Evolutionary conservation across 495 filamentous ascomycete species (phyloP), one percentile per base, ranked within the genome.

Genomic region (Letharia lupina): DNA sequence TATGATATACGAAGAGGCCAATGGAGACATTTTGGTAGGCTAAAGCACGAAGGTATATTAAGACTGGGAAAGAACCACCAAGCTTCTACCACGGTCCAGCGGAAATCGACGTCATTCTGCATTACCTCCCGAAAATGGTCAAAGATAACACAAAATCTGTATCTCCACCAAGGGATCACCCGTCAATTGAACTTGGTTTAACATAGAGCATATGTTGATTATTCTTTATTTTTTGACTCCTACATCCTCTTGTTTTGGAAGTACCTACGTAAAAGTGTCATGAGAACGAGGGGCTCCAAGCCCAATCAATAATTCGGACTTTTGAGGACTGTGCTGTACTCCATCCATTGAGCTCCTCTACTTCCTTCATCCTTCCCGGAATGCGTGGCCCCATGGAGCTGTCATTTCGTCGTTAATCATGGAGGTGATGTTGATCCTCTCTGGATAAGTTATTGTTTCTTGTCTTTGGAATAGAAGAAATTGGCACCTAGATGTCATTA

Each of bases 401-500:
- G 11, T 2, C 15, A 35, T 35, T 1, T 18, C 13, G 28, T 1
- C 31, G 15, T 35, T 56, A 2, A 18, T 35, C 28, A 35, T 35
- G 13, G 31, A 10, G 15, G 8, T 16, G 8, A 15, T 16, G 8
- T 35, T 37, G 54, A 13, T 37, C 54, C 7, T 37, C 20, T 42
- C n/a, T 61, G 35, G 3, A 33, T 1, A 3, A 2, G 37, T 63
- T 71, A 86, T 73, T 87, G 85, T 70, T 85, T 79, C 64, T 83
- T 75, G 70, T 89, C 82, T 72, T 83, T 74, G 41, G 83, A 76
- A 71, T 86, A 86, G 67, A 89, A 83, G 66, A 86, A 89, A 70
- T 89, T 89, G 15, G 86, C 87, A 16, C 75, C 84, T 83, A 58
- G 13, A 37, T 11, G 13, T 47, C 42, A 28, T 69, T 31, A 69